These are phyloP conservation scores for Glarea lozoyensis DNA, from an alignment of 495 filamentous ascomycete genomes.

Conservation along the genomic window DNA sequence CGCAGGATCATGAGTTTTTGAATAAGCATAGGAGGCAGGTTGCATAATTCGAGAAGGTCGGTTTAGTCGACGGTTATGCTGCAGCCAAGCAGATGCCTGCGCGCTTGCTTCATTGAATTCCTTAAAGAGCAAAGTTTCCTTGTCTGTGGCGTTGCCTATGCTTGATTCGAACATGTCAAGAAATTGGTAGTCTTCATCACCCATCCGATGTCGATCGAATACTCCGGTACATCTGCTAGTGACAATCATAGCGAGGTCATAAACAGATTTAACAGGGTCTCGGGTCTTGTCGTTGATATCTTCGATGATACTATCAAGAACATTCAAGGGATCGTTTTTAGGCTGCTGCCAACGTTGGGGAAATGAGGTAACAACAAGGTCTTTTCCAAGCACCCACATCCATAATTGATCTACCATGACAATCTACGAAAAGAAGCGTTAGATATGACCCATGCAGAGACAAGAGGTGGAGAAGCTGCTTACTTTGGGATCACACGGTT, in stretches of 20 bases:
- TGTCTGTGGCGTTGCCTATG: conserved; percentile 55
- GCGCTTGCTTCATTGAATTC: conserved; percentile 54
- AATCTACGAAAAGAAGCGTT: too few relatives aligned
- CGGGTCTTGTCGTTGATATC: conserved; percentile 63
- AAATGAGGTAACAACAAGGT: conserved; percentile 58
- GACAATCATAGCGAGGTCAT: conserved; percentile 58
- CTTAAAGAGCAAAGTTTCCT: conserved; percentile 54
- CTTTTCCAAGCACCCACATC: conserved; percentile 58
- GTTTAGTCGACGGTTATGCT: conserved; percentile 45
- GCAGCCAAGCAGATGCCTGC: conserved; percentile 53
- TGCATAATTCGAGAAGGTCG: conserved; percentile 20
- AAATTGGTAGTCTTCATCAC: conserved; percentile 58
- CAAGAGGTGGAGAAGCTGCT: too few relatives aligned
- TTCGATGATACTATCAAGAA: conserved; percentile 60
- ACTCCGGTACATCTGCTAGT: conserved; percentile 55
- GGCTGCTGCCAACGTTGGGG: conserved; percentile 64
- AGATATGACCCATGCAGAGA: too few relatives aligned
- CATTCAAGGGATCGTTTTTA: conserved; percentile 59
- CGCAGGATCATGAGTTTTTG: conserved; percentile 18
- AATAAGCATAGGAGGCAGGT: conserved; percentile 7
- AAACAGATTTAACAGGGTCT: conserved; percentile 51
- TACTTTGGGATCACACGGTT: conserved; percentile 46
- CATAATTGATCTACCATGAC: conserved; percentile 72
- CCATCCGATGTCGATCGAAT: conserved; percentile 54
- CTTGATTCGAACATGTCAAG: conserved; percentile 64